Conservation (phyloP, 768 basidiomycete genomes). For the Tricholoma matsutake region DNA sequence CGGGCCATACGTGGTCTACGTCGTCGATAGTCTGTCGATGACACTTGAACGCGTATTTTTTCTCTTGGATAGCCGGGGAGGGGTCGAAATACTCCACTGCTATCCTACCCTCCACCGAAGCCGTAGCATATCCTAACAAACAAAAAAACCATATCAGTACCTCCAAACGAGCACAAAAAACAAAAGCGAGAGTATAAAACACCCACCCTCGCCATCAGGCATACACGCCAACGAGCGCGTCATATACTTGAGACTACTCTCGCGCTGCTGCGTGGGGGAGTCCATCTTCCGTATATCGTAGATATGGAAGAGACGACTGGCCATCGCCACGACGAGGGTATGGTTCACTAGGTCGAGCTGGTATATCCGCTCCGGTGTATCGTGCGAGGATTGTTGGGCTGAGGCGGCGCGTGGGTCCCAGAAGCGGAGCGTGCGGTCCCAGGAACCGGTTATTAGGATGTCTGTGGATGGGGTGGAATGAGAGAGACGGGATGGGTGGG, state of each 20-base stretch:
- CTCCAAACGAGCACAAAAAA: not conserved
- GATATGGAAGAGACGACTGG: conserved; percentile 84
- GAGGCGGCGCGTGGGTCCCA: conserved; percentile 76
- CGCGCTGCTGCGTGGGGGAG: conserved; percentile 72
- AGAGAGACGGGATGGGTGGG: not conserved
- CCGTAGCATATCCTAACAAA: conserved; percentile 69
- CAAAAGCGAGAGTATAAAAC: too few species aligned
- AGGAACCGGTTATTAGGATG: conserved; percentile 79
- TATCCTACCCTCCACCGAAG: conserved; percentile 93
- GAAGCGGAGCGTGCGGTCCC: conserved; percentile 86
- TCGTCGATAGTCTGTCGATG: conserved; percentile 89
- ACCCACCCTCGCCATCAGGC: conserved; percentile 92
- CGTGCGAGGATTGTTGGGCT: conserved; percentile 55
- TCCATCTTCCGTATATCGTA: conserved; percentile 83
- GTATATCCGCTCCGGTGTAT: conserved; percentile 83
- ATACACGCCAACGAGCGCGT: conserved; percentile 90
- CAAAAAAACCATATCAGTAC: conserved; percentile 32
- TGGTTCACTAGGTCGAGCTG: conserved; percentile 74
- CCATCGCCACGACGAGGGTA: conserved; percentile 90
- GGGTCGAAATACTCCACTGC: conserved; percentile 97
- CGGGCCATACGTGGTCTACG: conserved; percentile 95
- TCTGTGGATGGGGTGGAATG: conserved; percentile 38
- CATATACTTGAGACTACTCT: conserved; percentile 95
- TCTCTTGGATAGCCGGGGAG: conserved; percentile 68
- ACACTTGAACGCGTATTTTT: conserved; percentile 96